Evolutionary conservation across 129 eudicot genomes (phyloP).

Genomic region (Kitagawia praeruptora): DNA sequence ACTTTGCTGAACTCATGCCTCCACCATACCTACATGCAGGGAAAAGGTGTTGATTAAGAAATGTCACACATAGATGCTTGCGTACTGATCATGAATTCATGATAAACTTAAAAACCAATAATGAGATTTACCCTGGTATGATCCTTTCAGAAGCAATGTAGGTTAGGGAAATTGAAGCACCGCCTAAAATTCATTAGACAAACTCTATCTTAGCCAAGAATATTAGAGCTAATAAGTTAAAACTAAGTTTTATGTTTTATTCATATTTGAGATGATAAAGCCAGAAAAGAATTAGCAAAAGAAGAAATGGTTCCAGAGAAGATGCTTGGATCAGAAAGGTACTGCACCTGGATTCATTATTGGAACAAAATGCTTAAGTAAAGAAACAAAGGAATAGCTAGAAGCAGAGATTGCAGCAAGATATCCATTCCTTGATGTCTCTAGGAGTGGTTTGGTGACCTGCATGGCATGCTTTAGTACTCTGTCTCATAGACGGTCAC

Average conservation of each 20-base stretch:
- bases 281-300: neutral
- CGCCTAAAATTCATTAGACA: slow-evolving; percentile 37
- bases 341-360: slow-evolving; percentile 81
- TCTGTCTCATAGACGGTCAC: neutral
- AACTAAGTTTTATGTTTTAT: neutral
- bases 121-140: slow-evolving; percentile 66
- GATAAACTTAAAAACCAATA: neutral
- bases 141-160: slow-evolving; percentile 91
- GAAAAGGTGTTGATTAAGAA: slow-evolving; percentile 1
- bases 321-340: neutral
- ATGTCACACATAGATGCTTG: neutral
- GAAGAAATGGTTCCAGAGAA: neutral
- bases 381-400: slow-evolving; percentile 79
- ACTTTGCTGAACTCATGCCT: slow-evolving; percentile 98
- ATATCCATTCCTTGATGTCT: slow-evolving; percentile 88
- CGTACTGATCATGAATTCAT: neutral
- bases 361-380: slow-evolving; percentile 81
- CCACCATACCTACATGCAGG: slow-evolving; percentile 68
- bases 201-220: neutral
- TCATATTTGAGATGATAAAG: neutral
- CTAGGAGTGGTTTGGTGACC: slow-evolving; percentile 84
- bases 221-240: neutral
- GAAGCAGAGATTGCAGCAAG: slow-evolving; percentile 95
- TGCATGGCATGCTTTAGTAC: slow-evolving; percentile 17
- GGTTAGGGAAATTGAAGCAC: slow-evolving; percentile 79